Evolutionary conservation across 2,329 filamentous ascomycete species (phyloP), one percentile per base, ranked within the genome.

Genomic region (Tympanopsis confertula): DNA sequence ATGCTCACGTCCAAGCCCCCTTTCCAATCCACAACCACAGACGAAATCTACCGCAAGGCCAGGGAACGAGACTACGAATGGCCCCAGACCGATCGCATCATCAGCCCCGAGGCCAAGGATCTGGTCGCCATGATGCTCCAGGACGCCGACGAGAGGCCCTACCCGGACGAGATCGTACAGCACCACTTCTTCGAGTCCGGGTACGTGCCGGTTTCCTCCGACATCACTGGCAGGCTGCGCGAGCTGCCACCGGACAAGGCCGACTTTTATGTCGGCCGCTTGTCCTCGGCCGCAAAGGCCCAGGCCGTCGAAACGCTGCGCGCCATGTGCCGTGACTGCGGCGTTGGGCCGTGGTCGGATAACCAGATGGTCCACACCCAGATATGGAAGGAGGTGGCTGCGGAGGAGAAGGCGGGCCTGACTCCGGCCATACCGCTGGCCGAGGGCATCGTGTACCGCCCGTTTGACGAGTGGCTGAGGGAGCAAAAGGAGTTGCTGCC

Each of bases 1-100:
- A 89, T 98, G 76, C 82, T 96, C 35, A 91, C 91, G 5, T 94
- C 91, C 15, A 93, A 89, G 50, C 89, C 91, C 1, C 91, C 91
- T 1, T 98, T 98, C 57, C 91, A 98, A 60, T 94, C 91, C 12
- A 79, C 81, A 12, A 89, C 84, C 29, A 84, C 84, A 14, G 84
- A 91, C 53, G 84, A 89, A 52, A 91, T 91, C 42, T 91, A 91
- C 60, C 75, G 67, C 57, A 76, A 71, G 57, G 81, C 76, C 39
- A 63, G 69, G 48, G 74, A 80, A 47, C 70, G 82, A 47, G 82
- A 87, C 50, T 89, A 88, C 54, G 79, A 83, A 51, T 89, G 84
- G 84, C 84, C 84, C 13, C 71, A 73, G 41, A 58, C 74, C 19
- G 74, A 79, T 39, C 74, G 71, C 28, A 72, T 74, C 47, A 85